Conservation (phyloP, 805 yeast species). For the Candida fluviatilis region DNA sequence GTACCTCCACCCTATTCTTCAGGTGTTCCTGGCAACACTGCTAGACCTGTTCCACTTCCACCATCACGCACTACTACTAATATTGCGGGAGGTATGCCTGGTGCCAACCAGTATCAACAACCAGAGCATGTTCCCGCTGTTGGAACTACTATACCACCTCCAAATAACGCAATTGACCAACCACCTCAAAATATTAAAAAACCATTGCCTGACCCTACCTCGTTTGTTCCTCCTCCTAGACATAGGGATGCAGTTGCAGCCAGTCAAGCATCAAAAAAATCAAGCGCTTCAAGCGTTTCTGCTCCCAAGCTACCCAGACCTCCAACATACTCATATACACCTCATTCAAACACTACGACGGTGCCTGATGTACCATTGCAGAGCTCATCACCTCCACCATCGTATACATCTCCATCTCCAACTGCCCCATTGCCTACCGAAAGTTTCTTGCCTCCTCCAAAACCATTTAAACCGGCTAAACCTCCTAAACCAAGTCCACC, state of each 20-base stretch:
- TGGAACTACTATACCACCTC: background rate
- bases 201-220: slow-evolving; percentile 31
- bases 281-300: slow-evolving; percentile 3
- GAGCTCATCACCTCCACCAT: slow-evolving; percentile 4
- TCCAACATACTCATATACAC: background rate
- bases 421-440: too few species aligned
- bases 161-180: background rate
- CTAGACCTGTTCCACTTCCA: slow-evolving; percentile 5
- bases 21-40: background rate
- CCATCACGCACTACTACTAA: background rate
- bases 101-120: background rate
- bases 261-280: slow-evolving; percentile 1
- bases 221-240: slow-evolving; percentile 41
- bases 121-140: background rate
- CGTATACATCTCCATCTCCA: background rate
- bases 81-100: background rate
- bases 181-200: slow-evolving; percentile 11
- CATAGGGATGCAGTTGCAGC: slow-evolving; percentile 24
- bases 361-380: background rate
- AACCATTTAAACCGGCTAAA: slow-evolving; percentile 3
- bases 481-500: slow-evolving; percentile 5
- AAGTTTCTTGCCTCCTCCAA: slow-evolving; percentile 6
- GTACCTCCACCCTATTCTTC: slow-evolving; percentile 6
- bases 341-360: background rate
- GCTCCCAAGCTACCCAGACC: too few species aligned